Evolutionary conservation across 2,329 filamentous ascomycete genomes (phyloP).

Genomic region (Diaporthe sp.): DNA sequence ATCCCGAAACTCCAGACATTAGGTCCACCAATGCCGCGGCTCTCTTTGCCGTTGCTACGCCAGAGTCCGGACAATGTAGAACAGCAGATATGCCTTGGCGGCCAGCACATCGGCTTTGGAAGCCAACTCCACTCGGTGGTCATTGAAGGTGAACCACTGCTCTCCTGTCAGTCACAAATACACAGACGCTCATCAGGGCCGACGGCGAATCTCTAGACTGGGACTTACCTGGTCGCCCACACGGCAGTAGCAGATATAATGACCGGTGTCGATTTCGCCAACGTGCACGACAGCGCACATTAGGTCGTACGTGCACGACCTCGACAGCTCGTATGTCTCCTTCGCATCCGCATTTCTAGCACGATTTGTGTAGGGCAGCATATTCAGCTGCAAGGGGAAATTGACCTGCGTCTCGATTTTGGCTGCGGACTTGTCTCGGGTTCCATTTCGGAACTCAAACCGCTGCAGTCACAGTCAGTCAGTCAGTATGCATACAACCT

Average conservation of each 20-base stretch:
- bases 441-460: conserved; percentile 79
- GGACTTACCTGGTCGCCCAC: conserved; percentile 76
- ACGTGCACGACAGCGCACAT: conserved; percentile 93
- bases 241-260: conserved; percentile 91
- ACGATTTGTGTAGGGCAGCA: conserved; percentile 88
- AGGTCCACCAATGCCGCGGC: conserved; percentile 25
- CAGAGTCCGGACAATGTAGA: conserved; percentile 80
- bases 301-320: conserved; percentile 85
- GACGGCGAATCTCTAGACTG: background rate
- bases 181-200: background rate
- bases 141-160: conserved; percentile 96
- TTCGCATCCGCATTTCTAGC: conserved; percentile 64
- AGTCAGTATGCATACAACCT: background rate
- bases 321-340: conserved; percentile 67
- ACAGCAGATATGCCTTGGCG: conserved; percentile 90
- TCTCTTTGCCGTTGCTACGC: conserved; percentile 50
- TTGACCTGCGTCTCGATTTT: conserved; percentile 91
- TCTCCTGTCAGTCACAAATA: conserved; percentile 37
- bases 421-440: conserved; percentile 76
- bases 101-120: conserved; percentile 86
- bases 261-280: conserved; percentile 91
- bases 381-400: conserved; percentile 89
- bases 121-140: conserved; percentile 90
- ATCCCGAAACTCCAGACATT: conserved; percentile 29
- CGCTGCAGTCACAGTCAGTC: conserved; percentile 53